These are phyloP conservation scores for Anastatica hierochuntica DNA, from an alignment of 345 rosid genomes.

Conservation along the genomic window DNA sequence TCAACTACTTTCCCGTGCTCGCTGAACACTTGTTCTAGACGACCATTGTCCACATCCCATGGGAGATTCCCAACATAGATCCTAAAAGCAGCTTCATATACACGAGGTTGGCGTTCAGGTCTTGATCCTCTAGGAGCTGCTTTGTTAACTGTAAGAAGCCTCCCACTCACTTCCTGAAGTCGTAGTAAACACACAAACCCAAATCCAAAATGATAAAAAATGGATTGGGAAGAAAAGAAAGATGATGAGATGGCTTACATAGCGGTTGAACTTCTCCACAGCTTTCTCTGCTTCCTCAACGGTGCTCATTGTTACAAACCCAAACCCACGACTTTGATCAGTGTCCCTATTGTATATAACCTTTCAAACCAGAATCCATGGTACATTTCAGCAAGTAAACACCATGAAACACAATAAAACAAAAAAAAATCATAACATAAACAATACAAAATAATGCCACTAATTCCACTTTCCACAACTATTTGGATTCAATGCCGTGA, in stretches of 20 bases:
- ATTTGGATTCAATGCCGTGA: background rate
- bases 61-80: slow-evolving; percentile 82
- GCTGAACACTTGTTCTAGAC: slow-evolving; percentile 74
- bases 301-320: slow-evolving; percentile 83
- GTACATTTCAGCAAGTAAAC: no score
- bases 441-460: no score
- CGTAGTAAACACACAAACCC: no score
- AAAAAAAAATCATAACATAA: no score
- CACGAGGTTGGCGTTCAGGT: slow-evolving; percentile 53
- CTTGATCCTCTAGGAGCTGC: slow-evolving; percentile 79
- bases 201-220: slow-evolving; percentile 5
- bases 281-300: slow-evolving; percentile 88
- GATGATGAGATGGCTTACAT: no score
- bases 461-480: background rate
- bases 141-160: slow-evolving; percentile 72
- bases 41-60: slow-evolving; percentile 68
- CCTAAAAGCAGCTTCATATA: slow-evolving; percentile 38
- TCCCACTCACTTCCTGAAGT: slow-evolving; percentile 59
- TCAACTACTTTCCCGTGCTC: slow-evolving; percentile 80
- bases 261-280: slow-evolving; percentile 51
- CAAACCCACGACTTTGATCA: slow-evolving; percentile 86
- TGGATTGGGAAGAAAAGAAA: no score
- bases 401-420: no score
- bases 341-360: slow-evolving; percentile 77
- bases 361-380: no score